Percentiles rank a stretch among this genome's conserved stretches.
Conservation (phyloP, 305 asterid genomes). For the Lippia alba region DNA sequence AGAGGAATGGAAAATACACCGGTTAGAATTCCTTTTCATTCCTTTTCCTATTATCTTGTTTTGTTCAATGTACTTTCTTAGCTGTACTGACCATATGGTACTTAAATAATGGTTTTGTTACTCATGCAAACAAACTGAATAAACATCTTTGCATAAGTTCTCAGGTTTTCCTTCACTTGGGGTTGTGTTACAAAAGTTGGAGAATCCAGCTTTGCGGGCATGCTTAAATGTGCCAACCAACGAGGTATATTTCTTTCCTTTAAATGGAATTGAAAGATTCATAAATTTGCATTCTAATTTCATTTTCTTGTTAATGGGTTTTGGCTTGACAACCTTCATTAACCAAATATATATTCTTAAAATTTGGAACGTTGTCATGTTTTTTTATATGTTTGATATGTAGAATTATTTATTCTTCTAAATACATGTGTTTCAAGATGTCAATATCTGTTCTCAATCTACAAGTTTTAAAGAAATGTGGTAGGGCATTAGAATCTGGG, state of each 20-base stretch:
- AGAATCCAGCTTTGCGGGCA: conserved; percentile 96
- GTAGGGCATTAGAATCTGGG: not conserved
- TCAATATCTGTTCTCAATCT: not conserved
- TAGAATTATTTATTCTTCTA: conserved; percentile 13
- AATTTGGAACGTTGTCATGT: conserved; percentile 7
- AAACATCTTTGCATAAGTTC: conserved; percentile 33
- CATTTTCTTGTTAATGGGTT: not conserved
- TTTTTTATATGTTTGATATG: conserved; percentile 1
- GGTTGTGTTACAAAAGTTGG: conserved; percentile 90
- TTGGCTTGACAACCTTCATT: conserved; percentile 6
- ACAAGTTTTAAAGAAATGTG: conserved; percentile 1
- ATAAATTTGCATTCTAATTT: conserved; percentile 10
- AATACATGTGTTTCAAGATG: not conserved
- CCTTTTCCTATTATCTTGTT: too few relatives aligned
- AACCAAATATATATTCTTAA: conserved; percentile 1
- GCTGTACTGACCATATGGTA: too few relatives aligned
- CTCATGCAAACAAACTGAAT: conserved; percentile 10
- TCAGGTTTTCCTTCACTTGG: conserved; percentile 98
- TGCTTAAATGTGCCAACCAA: conserved; percentile 83
- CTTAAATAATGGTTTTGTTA: not conserved
- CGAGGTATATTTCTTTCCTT: conserved; percentile 63
- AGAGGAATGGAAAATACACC: conserved; percentile 89
- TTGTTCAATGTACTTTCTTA: too few relatives aligned
- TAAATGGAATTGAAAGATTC: conserved; percentile 13
- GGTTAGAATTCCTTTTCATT: conserved; percentile 53